These are phyloP conservation scores for Breviolum minutum DNA, from an alignment of 73 alveolate genomes.

Conservation along the genomic window DNA sequence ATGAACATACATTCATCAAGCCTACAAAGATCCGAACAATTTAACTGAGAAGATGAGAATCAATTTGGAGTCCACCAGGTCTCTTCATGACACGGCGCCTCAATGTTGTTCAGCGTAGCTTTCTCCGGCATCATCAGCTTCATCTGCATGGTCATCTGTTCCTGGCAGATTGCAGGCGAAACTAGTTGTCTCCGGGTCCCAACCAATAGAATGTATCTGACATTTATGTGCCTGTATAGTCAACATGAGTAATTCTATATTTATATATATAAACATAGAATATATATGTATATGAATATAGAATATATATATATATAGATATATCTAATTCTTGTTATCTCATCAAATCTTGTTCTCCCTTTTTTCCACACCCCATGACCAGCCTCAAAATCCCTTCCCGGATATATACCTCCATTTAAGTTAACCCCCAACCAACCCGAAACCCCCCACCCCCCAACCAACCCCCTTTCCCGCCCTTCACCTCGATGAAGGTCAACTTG, in stretches of 20 bases:
- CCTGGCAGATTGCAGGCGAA: slow-evolving; percentile 1
- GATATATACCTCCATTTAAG: too few species aligned
- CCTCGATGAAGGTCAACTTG: slow-evolving; percentile 87
- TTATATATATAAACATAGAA: too few species aligned
- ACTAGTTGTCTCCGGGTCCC: not conserved
- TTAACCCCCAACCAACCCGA: too few species aligned
- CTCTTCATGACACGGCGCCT: slow-evolving; percentile 35
- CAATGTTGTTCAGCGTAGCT: slow-evolving; percentile 79
- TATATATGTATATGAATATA: not conserved
- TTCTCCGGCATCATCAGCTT: slow-evolving; percentile 91
- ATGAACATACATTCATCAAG: too few species aligned
- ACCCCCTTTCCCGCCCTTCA: not conserved
- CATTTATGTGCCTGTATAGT: not conserved
- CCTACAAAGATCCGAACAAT: too few species aligned
- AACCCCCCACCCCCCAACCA: too few species aligned
- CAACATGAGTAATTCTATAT: too few species aligned
- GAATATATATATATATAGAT: not conserved
- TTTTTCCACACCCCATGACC: not conserved
- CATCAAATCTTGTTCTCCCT: not conserved
- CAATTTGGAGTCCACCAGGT: too few species aligned
- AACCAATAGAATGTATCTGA: not conserved
- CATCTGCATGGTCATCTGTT: slow-evolving; percentile 87
- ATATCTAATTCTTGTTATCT: too few species aligned
- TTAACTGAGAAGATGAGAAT: too few species aligned
- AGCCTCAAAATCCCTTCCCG: not conserved